Base-by-base conservation (phyloP, 305 asterid species). In the Ajuga reptans region DNA sequence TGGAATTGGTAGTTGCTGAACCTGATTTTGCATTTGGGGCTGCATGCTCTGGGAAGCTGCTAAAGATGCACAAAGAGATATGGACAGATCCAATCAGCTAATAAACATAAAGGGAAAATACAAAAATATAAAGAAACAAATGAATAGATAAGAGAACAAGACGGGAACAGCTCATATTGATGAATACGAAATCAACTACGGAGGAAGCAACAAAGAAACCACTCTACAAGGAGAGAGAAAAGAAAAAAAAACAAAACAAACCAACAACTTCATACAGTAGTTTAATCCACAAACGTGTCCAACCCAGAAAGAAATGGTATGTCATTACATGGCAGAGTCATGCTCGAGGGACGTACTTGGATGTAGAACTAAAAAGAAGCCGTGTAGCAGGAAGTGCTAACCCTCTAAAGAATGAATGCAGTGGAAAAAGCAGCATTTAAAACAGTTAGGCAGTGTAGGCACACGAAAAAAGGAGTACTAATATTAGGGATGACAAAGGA, bases 11-110 rank as follows among this genome's bases (percentile, higher is more conserved):
- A 81, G 82, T 72, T 78, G 86, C 75, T 82, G 92, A 41, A 77
- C 88, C 78, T 85, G 95, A 81, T 83, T 87, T 72, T 78, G 95
- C 31, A 90, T 77, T 81, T 94, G 96, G 60, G 97, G 74, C 66
- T 84, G 99, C 83, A 86, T 80, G 75, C 73, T 69, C 55, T 86
- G 94, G 46, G 91, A 82, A 77, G 75, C 96, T 89, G 78, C 76
- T 66, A 66, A 67, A 65, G 63, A 61, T 57, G 54, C 69, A 50
- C 18, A 66, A 39, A 64, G 18, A 68, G 11, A 41, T 33, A 71
- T 6, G 59, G 29, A 57, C 72, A 67, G 29, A 60, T 66, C 57
- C 34, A 57, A 33, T 75, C 66, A 71, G 54, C 31, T 68, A 17
- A 31, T 41, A 12, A 18, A 63, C 31, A 58, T 37, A 12, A 16